A percentile compares a stretch with the other conserved stretches of the same genome.
Conservation (phyloP, 805 yeast species). For the Wickerhamiella kurtzmanii region DNA sequence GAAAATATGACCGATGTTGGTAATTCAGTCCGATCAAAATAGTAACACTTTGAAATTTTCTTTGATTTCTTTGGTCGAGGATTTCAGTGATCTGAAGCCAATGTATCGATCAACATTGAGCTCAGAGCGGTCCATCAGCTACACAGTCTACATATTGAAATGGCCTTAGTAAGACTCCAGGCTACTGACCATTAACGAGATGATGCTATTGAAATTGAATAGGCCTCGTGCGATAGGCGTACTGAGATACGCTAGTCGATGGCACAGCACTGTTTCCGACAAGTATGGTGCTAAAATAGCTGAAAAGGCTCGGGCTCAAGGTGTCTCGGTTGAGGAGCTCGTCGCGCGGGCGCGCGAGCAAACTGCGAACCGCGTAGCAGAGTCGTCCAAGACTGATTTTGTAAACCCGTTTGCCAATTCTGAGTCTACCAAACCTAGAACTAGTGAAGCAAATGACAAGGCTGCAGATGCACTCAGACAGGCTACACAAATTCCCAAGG, state of each 20-base stretch:
- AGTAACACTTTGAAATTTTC: too few relatives aligned
- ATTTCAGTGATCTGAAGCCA: too few relatives aligned
- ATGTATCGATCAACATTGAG: too few relatives aligned
- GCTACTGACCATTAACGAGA: not conserved
- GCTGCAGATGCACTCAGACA: not conserved
- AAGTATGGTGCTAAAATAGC: conserved; percentile 33
- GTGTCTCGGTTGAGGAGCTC: conserved; percentile 14
- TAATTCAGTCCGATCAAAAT: too few relatives aligned
- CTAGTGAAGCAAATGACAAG: not conserved
- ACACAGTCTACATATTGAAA: too few relatives aligned
- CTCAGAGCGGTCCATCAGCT: too few relatives aligned
- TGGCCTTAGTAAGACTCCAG: too few relatives aligned
- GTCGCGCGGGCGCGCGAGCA: conserved; percentile 9
- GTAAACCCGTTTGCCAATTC: not conserved
- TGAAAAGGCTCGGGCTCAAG: conserved; percentile 19
- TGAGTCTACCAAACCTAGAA: not conserved
- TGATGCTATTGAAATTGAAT: not conserved
- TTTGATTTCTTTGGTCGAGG: too few relatives aligned
- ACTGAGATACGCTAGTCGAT: not conserved
- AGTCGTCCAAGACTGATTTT: not conserved
- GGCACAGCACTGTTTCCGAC: conserved; percentile 19
- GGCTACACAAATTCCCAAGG: not conserved
- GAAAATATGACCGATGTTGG: too few relatives aligned
- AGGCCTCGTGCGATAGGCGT: not conserved
- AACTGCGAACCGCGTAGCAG: conserved; percentile 8